Evolutionary conservation across 2,329 filamentous ascomycete genomes (phyloP).

Genomic region (Cladosporium sp.): DNA sequence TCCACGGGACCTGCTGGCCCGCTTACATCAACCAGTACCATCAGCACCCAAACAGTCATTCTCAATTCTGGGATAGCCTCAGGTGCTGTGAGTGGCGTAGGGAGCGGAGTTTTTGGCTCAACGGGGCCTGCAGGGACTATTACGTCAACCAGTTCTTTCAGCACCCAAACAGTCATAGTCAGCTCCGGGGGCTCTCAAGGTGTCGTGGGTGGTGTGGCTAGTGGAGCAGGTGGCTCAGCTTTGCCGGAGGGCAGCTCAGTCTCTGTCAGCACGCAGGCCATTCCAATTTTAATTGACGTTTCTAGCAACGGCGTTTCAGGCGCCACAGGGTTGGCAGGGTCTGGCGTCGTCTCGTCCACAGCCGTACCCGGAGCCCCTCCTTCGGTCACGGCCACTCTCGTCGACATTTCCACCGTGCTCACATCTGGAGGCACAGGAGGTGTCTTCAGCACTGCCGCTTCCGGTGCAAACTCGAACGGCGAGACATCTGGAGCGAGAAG

Average conservation of each 20-base stretch:
- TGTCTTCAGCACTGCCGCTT: slow-evolving; percentile 13
- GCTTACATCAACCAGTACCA: not conserved
- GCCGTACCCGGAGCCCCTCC: not conserved
- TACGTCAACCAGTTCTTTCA: not conserved
- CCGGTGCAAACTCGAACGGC: slow-evolving; percentile 4
- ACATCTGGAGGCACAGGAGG: slow-evolving; percentile 13
- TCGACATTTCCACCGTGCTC: not conserved
- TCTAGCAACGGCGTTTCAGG: not conserved
- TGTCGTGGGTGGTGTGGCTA: not conserved
- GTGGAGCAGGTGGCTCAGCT: not conserved
- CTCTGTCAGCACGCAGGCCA: slow-evolving; percentile 15
- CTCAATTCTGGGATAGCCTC: not conserved
- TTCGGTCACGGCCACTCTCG: not conserved
- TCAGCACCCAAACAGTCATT: slow-evolving; percentile 3
- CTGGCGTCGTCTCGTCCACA: slow-evolving; percentile 10
- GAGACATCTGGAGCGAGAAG: not conserved
- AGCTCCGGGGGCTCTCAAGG: not conserved
- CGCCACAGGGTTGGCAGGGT: slow-evolving; percentile 15
- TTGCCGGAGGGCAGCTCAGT: slow-evolving; percentile 3
- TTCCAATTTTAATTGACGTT: slow-evolving; percentile 1
- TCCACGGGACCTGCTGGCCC: slow-evolving; percentile 10
- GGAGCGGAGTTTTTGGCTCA: not conserved
- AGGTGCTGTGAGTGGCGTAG: not conserved
- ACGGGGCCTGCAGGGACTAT: not conserved
- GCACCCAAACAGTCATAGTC: slow-evolving; percentile 1